Conservation (phyloP, 495 filamentous ascomycete species). For the Aspergillus affinis region DNA sequence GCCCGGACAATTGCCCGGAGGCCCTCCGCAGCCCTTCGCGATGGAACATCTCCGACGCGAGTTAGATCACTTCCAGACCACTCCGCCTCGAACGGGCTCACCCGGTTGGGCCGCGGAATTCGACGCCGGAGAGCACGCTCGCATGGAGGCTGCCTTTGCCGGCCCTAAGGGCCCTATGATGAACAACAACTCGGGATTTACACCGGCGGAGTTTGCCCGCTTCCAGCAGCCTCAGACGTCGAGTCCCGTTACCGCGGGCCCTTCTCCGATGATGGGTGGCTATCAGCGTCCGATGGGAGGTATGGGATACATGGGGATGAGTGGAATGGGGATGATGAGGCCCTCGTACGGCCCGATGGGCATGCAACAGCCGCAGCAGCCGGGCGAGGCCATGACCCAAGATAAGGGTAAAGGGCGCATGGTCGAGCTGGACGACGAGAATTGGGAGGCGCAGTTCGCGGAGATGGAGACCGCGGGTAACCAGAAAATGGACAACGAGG, state of each 20-base stretch:
- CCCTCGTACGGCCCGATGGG: slow-evolving; percentile 33
- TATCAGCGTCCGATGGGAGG: slow-evolving; percentile 63
- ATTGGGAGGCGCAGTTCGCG: slow-evolving; percentile 95
- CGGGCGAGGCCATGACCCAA: slow-evolving; percentile 46
- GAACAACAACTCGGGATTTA: slow-evolving; percentile 61
- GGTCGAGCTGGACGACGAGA: slow-evolving; percentile 86
- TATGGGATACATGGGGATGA: slow-evolving; percentile 43
- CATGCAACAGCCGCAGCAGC: slow-evolving; percentile 55
- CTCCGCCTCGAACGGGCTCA: slow-evolving; percentile 55
- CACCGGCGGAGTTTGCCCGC: slow-evolving; percentile 78
- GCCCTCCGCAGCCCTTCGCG: slow-evolving; percentile 55
- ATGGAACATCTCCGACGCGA: slow-evolving; percentile 71
- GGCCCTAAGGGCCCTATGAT: slow-evolving; percentile 47
- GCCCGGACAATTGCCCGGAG: slow-evolving; percentile 56
- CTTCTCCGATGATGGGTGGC: slow-evolving; percentile 49
- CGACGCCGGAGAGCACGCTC: slow-evolving; percentile 63
- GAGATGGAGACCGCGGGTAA: slow-evolving; percentile 76
- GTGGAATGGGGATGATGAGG: slow-evolving; percentile 46
- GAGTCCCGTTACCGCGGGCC: slow-evolving; percentile 48
- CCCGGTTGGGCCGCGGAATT: slow-evolving; percentile 72
- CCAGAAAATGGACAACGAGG: slow-evolving; percentile 63
- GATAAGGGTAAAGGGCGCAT: slow-evolving; percentile 88
- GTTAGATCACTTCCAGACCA: slow-evolving; percentile 59
- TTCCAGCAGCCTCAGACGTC: slow-evolving; percentile 71
- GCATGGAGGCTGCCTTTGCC: slow-evolving; percentile 79